Conservation (phyloP, 2,329 filamentous ascomycete genomes). For the Alternaria ethzedia region DNA sequence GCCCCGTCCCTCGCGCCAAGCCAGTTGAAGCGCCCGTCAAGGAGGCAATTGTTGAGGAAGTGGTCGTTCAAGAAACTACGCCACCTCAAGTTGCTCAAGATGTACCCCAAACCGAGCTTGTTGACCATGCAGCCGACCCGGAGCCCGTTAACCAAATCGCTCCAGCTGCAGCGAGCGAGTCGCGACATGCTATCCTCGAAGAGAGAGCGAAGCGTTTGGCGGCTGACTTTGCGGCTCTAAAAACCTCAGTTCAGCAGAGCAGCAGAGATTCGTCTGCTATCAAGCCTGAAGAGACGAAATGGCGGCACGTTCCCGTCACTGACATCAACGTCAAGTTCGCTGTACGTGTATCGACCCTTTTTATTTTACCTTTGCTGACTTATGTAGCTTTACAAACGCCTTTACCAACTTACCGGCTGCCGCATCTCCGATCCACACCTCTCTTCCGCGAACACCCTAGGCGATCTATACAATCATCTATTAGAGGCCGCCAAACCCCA, state of each 20-base stretch:
- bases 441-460: constrained; percentile 43
- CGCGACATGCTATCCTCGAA: constrained; percentile 21
- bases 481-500: constrained; percentile 46
- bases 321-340: constrained; percentile 44
- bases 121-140: constrained; percentile 1
- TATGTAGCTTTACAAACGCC: constrained; percentile 77
- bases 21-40: constrained; percentile 44
- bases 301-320: constrained; percentile 35
- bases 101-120: not conserved
- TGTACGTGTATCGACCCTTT: constrained; percentile 29
- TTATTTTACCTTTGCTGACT: constrained; percentile 9
- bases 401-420: constrained; percentile 80
- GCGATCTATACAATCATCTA: constrained; percentile 47
- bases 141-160: constrained; percentile 6
- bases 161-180: constrained; percentile 1
- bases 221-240: constrained; percentile 21
- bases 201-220: constrained; percentile 20
- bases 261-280: constrained; percentile 9
- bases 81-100: not conserved
- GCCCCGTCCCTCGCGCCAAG: constrained; percentile 38
- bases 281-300: constrained; percentile 25
- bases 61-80: constrained; percentile 5
- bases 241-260: constrained; percentile 17
- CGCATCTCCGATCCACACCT: constrained; percentile 75
- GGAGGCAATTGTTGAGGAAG: constrained; percentile 39